Evolutionary conservation across 2,329 filamentous ascomycete species (phyloP).

Genomic region (Dactylellina leptospora): DNA sequence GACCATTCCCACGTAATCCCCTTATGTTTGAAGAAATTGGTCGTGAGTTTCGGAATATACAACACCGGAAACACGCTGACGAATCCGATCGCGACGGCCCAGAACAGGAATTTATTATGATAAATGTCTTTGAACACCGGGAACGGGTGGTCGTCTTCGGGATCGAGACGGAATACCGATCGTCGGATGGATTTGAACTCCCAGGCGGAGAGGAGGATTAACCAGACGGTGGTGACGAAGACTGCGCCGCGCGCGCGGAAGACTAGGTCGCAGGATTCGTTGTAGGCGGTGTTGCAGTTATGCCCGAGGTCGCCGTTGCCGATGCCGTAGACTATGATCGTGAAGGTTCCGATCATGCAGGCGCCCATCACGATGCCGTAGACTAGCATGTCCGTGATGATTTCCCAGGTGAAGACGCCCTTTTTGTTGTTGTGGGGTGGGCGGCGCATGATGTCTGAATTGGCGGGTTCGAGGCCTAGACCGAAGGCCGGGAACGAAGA

Average conservation of each 20-base stretch:
- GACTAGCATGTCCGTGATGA: slow-evolving; percentile 80
- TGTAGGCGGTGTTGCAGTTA: slow-evolving; percentile 70
- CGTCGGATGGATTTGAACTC: slow-evolving; percentile 71
- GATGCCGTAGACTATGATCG: slow-evolving; percentile 70
- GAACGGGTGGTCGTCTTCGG: slow-evolving; percentile 68
- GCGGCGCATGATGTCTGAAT: slow-evolving; percentile 78
- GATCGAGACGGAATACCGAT: slow-evolving; percentile 78
- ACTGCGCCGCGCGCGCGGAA: slow-evolving; percentile 77
- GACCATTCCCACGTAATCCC: slow-evolving; percentile 78
- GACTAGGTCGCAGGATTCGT: slow-evolving; percentile 68
- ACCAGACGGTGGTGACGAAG: slow-evolving; percentile 79
- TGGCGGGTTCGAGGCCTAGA: slow-evolving; percentile 79
- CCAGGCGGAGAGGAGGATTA: slow-evolving; percentile 79
- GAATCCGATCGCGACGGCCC: slow-evolving; percentile 70
- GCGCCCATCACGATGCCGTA: slow-evolving; percentile 68
- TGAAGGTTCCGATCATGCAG: slow-evolving; percentile 76
- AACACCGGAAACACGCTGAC: slow-evolving; percentile 70
- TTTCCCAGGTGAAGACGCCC: slow-evolving; percentile 80
- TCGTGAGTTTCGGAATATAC: slow-evolving; percentile 74
- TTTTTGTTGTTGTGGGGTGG: slow-evolving; percentile 76
- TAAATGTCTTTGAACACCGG: slow-evolving; percentile 75
- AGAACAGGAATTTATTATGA: slow-evolving; percentile 74
- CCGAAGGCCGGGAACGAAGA: slow-evolving; percentile 84
- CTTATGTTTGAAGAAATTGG: slow-evolving; percentile 73
- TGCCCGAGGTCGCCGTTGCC: slow-evolving; percentile 62